phyloP scores from a whole-genome alignment of 2,329 filamentous ascomycete species.

The Aureobasidium sp. region DNA sequence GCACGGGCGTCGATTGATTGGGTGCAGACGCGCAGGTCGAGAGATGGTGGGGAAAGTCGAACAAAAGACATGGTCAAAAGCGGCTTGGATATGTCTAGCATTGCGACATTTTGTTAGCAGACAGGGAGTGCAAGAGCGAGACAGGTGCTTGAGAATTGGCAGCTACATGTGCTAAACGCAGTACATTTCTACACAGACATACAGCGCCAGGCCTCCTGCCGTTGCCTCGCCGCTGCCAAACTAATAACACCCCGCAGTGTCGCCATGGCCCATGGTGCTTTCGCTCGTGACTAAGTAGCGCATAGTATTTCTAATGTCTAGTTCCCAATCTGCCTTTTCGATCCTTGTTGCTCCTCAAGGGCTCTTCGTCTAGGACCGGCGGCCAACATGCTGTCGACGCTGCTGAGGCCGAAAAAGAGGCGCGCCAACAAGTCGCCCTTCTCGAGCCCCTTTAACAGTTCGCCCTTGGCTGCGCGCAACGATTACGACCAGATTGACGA shows the following conservation, averaged over 20 bases:
- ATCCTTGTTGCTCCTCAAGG: not conserved
- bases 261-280: not conserved
- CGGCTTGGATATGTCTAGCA: not conserved
- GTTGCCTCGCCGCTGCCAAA: constrained; percentile 10
- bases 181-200: not conserved
- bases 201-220: not conserved
- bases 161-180: not conserved
- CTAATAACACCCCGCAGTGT: constrained; percentile 1
- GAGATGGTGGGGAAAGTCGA: constrained; percentile 7
- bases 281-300: constrained; percentile 13
- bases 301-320: constrained; percentile 3
- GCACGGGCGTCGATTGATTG: constrained; percentile 2
- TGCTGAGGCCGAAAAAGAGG: constrained; percentile 27
- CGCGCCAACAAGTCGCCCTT: constrained; percentile 19
- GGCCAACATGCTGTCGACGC: constrained; percentile 28
- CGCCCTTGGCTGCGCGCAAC: constrained; percentile 23
- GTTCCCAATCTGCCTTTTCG: not conserved
- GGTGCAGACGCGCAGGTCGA: not conserved
- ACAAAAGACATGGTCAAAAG: not conserved
- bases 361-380: not conserved
- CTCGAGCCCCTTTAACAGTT: constrained; percentile 15
- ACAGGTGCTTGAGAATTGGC: not conserved
- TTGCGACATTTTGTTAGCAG: constrained; percentile 5
- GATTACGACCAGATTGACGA: constrained; percentile 17
- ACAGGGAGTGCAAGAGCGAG: not conserved